Base-by-base conservation (phyloP, 1,139 yeast genomes). In the Komagataea norvegica region DNA sequence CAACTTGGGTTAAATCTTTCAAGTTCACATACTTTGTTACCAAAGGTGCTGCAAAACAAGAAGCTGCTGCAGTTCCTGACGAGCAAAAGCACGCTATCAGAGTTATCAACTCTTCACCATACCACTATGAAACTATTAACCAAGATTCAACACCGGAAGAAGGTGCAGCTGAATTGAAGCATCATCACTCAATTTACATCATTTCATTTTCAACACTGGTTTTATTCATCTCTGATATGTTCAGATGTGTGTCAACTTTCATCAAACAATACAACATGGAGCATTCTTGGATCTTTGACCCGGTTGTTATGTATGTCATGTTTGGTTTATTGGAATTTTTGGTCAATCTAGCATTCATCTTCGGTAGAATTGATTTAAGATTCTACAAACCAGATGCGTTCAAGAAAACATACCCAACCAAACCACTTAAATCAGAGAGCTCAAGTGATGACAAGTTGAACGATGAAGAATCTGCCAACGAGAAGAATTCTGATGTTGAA, bases 1-100 rank as follows among this genome's bases (percentile, higher is more conserved):
- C 93, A 33, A 76, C 79, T 66, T 83, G 93, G 93, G 75, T 83
- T 52, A 77, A 79, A 55, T 72, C 80, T 3, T 79, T 80, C 50
- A 52, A 63, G n/a, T 70, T 80, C 30, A 62, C 66, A 34, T 79
- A 79, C 58, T 79, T 70, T 55, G 78, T 75, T 17, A 62, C 65
- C 45, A 68, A 66, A 29, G 65, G 67, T 52, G 73, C 77, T 33
- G 65, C 70, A 11, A 58, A 55, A 34, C 59, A 62, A 36, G 79
- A 79, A 14, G 74, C 66, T 44, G 64, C 62, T 29, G 64, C 67
- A 43, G 66, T 76, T 37, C 73, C 74, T 48, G 72, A 75, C 10
- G 62, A 67, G 26, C 67, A 77, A 45, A 70, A 71, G 29, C 69
- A 58, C 29, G 70, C 71, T 11, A 57, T 65, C 33, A 61, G 72